These are phyloP conservation scores for Phytophthora niederhauseri DNA, from an alignment of 352 stramenopile genomes.

Conservation along the genomic window DNA sequence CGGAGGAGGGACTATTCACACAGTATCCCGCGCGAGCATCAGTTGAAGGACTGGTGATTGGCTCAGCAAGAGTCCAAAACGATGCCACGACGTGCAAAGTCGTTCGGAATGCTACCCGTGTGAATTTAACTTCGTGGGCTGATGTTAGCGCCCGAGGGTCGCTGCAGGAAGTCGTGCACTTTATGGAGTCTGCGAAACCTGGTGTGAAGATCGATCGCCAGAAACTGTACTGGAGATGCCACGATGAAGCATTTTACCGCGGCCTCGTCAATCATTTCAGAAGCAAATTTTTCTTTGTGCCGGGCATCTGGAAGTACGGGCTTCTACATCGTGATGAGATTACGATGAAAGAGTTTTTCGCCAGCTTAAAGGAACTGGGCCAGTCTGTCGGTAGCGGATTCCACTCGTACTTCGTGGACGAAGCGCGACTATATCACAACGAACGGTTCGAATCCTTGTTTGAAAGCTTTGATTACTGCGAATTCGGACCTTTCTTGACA, in stretches of 20 bases:
- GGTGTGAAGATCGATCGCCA: conserved; percentile 38
- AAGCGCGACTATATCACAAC: conserved; percentile 30
- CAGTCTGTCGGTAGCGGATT: conserved; percentile 41
- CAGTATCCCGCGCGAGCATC: conserved; percentile 63
- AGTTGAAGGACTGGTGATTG: conserved; percentile 42
- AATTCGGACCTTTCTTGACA: conserved; percentile 54
- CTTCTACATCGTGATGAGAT: conserved; percentile 49
- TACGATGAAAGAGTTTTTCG: conserved; percentile 42
- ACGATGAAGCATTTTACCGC: conserved; percentile 44
- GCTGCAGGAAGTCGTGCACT: conserved; percentile 48
- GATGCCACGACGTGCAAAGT: conserved; percentile 32
- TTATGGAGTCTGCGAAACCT: conserved; percentile 32
- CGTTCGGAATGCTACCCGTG: conserved; percentile 28
- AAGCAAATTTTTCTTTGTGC: conserved; percentile 43
- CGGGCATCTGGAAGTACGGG: conserved; percentile 57
- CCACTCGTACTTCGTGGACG: conserved; percentile 32
- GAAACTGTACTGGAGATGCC: conserved; percentile 51
- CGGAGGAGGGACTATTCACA: conserved; percentile 43
- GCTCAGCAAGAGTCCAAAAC: conserved; percentile 36
- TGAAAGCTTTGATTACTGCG: conserved; percentile 46
- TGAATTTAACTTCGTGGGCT: conserved; percentile 66
- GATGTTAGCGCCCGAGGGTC: conserved; percentile 57
- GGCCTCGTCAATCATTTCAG: conserved; percentile 43
- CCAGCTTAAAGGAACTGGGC: conserved; percentile 20
- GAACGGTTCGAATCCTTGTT: conserved; percentile 36